A percentile compares a stretch with the other conserved stretches of the same genome.
These are phyloP conservation scores for Lasiodiplodia sp. DNA, from an alignment of 2,329 filamentous ascomycete species.

Conservation along the genomic window DNA sequence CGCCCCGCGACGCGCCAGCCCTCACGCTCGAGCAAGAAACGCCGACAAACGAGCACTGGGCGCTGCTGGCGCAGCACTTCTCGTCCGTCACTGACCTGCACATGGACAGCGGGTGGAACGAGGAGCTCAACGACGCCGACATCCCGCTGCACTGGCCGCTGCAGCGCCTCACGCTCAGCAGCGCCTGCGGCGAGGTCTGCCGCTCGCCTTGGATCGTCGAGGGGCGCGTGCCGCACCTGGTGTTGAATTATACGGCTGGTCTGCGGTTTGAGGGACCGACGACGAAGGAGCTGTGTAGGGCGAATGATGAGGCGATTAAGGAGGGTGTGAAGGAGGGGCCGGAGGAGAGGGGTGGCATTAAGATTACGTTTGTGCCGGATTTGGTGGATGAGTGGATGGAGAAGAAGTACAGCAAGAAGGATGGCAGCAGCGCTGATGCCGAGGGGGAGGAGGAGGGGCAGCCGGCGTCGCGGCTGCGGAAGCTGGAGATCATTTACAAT, in stretches of 20 bases:
- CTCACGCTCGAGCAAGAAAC: background rate
- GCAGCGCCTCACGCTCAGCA: background rate
- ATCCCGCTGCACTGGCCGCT: constrained; percentile 5
- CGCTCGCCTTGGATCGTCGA: background rate
- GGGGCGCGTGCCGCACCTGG: background rate
- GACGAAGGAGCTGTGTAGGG: background rate
- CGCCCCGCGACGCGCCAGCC: background rate
- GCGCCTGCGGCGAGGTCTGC: background rate
- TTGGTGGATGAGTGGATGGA: background rate
- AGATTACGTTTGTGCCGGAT: background rate
- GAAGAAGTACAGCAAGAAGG: background rate
- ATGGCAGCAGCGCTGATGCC: background rate
- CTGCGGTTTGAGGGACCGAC: background rate
- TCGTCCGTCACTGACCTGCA: background rate
- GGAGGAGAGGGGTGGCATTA: background rate
- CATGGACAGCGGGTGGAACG: constrained; percentile 5
- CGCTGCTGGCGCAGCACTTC: background rate
- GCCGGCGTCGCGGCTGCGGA: background rate
- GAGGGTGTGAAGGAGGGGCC: background rate
- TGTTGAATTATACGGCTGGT: background rate
- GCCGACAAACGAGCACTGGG: background rate
- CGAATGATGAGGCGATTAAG: background rate
- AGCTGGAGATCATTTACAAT: background rate
- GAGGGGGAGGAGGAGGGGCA: background rate
- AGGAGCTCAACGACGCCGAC: background rate